Evolutionary conservation across 192 early-diverging fungal genomes (phyloP).

Genomic region (Rhizoclosmatium sp.): DNA sequence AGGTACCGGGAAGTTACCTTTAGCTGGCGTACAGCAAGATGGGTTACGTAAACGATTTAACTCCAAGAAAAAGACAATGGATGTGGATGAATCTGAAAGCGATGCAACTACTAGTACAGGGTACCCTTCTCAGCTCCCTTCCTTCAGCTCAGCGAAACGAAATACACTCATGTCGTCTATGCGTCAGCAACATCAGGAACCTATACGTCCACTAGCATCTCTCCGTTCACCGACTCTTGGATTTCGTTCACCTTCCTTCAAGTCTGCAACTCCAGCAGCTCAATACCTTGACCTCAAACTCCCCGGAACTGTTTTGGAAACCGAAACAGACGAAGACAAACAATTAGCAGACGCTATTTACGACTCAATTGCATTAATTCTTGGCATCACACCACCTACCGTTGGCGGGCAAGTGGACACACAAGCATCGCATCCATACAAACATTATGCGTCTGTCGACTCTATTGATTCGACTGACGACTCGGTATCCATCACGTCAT

Average conservation of each 20-base stretch:
- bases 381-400: background rate
- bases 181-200: background rate
- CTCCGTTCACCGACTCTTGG: too few species aligned
- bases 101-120: background rate
- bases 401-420: background rate
- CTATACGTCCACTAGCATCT: too few species aligned
- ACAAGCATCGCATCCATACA: background rate
- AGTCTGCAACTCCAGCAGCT: background rate
- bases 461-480: constrained; percentile 13
- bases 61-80: background rate
- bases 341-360: background rate
- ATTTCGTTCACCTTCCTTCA: background rate
- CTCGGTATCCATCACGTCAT: constrained; percentile 7
- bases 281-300: background rate
- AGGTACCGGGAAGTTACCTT: too few species aligned
- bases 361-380: background rate
- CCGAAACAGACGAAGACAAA: constrained; percentile 11
- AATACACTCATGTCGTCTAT: background rate
- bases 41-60: constrained; percentile 14
- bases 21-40: too few species aligned
- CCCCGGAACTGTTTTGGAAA: constrained; percentile 12
- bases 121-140: background rate
- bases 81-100: constrained; percentile 28
- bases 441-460: constrained; percentile 3
- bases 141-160: background rate